Base-by-base conservation (phyloP, 2,329 filamentous ascomycete species). In the Seiridium unicorne region DNA sequence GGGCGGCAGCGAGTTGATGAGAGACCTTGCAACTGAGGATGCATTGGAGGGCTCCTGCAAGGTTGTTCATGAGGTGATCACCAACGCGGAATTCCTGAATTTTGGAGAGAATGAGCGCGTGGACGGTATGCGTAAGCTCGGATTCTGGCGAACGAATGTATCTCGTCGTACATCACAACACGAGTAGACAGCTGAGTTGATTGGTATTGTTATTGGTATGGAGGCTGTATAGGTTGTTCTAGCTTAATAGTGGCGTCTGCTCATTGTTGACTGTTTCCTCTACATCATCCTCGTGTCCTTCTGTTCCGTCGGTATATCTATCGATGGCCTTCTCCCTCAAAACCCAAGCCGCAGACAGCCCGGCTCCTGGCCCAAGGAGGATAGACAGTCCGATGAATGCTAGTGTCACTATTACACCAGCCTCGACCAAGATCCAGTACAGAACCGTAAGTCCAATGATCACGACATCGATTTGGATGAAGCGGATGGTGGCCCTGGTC, bases 361-460 rank as follows among this genome's bases (percentile, higher is more conserved):
- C 75, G 0, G 75, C 74, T 0, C 76, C 76, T 0, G 76, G 75
- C 0, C 76, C 76, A 3, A 76, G 51, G 6, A 74, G 32, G 0
- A 71, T 36, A 0, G 73, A 72, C 0, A 63, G 58, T 5, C 61
- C 64, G 4, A 73, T 55, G 63, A 72, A 66, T 8, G 70, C 58
- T 1, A 65, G 44, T 4, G 67, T 66, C 5, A 70, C 70, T 7
- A 70, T 69, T 75, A 77, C 77, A 18, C 81, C 81, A 0, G 78
- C 77, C 68, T 84, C 82, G 13, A 81, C 79, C 44, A 83, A 68
- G 40, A 84, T 70, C 81, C 82, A 84, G 68, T 84, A 84, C 38
- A 84, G 63, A 4, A 83, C 77, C 1, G 81, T 82, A 64, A 79
- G 69, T 2, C 70, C 73, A 49, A 82, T 72, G 62, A 79, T 82